A percentile compares a stretch with the other conserved stretches of the same genome.
Evolutionary conservation across 2,329 filamentous ascomycete genomes (phyloP).

Genomic region (Penicillium sp.): DNA sequence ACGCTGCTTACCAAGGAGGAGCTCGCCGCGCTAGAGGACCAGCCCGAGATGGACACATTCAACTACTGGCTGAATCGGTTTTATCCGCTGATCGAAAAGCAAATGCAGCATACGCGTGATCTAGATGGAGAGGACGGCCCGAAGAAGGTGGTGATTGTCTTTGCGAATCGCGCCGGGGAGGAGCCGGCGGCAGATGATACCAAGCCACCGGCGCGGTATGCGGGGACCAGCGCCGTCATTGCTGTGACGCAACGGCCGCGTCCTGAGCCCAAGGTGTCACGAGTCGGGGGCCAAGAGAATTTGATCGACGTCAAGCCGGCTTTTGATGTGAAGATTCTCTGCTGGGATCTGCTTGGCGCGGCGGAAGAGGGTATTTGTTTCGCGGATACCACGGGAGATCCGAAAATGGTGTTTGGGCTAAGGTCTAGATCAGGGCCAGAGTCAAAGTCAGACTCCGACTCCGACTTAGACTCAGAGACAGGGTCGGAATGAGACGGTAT

Average conservation of each 20-base stretch:
- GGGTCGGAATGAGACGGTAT: neutral
- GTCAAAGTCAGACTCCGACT: neutral
- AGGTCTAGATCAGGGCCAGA: neutral
- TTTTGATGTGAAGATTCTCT: constrained; percentile 41
- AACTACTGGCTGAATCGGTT: constrained; percentile 63
- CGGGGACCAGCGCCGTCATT: constrained; percentile 49
- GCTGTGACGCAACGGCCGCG: constrained; percentile 33
- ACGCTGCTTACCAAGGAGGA: constrained; percentile 51
- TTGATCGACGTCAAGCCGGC: constrained; percentile 12
- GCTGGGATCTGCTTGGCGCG: constrained; percentile 48
- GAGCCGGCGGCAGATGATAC: constrained; percentile 37
- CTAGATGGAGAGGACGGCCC: constrained; percentile 23
- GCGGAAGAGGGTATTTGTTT: constrained; percentile 46
- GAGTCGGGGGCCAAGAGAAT: constrained; percentile 14
- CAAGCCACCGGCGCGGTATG: constrained; percentile 45
- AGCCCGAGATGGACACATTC: constrained; percentile 59
- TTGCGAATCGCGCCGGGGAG: constrained; percentile 47
- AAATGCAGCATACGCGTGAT: constrained; percentile 28
- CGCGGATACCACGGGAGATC: constrained; percentile 44
- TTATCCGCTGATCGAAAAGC: constrained; percentile 47
- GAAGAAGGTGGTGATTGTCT: constrained; percentile 45
- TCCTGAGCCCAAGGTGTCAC: constrained; percentile 10
- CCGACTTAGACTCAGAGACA: neutral
- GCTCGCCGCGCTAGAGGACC: constrained; percentile 41
- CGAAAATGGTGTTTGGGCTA: constrained; percentile 40